A percentile compares a stretch with the other conserved stretches of the same genome.
These are phyloP conservation scores for Euryodendron excelsum DNA, from an alignment of 148 eudicot species.

Conservation along the genomic window DNA sequence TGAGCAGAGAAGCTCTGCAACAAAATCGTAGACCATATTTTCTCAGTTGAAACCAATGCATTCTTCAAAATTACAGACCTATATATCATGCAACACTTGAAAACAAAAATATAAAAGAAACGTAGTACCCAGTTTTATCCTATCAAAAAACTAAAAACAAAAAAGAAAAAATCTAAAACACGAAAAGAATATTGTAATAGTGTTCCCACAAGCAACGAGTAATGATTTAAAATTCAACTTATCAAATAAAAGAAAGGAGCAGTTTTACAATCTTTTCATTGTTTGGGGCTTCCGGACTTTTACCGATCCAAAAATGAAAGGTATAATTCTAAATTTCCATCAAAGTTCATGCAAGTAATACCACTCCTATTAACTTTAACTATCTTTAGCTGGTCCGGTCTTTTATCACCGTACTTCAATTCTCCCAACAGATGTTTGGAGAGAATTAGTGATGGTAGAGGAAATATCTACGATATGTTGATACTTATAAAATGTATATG, in stretches of 20 bases:
- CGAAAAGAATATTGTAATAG: background rate
- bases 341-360: background rate
- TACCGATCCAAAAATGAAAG: background rate
- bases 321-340: conserved; percentile 2
- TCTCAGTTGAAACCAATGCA: background rate
- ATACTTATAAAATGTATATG: background rate
- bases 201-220: background rate
- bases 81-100: background rate
- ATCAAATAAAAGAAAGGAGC: background rate
- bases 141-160: too few relatives aligned
- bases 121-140: background rate
- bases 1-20: conserved; percentile 90
- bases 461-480: background rate
- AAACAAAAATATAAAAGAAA: conserved; percentile 5
- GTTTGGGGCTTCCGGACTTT: background rate
- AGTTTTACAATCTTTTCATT: background rate
- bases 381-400: too few relatives aligned
- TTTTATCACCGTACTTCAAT: background rate
- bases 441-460: background rate
- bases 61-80: background rate
- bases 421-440: background rate
- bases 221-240: background rate
- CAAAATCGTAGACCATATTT: conserved; percentile 1
- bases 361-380: too few relatives aligned
- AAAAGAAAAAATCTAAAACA: background rate